phyloP scores from a whole-genome alignment of 1,284 basidiomycete species.

The Cutaneotrichosporon dermatis region DNA sequence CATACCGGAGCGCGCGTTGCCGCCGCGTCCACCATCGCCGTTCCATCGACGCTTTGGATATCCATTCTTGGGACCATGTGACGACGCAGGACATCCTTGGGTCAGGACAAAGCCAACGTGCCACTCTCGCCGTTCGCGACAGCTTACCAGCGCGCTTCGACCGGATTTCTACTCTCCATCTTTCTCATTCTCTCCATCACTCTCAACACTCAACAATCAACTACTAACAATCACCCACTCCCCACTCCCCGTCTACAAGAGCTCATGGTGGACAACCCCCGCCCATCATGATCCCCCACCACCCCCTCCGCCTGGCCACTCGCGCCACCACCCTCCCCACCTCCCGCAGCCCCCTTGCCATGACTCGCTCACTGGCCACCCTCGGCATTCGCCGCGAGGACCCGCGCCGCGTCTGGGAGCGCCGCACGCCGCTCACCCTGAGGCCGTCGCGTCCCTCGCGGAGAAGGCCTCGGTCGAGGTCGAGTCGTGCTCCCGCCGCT shows the following conservation, averaged over 20 bases:
- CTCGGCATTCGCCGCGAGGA: conserved; percentile 74
- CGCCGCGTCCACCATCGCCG: too few relatives aligned
- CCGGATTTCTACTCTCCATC: not conserved
- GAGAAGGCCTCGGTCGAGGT: conserved; percentile 25
- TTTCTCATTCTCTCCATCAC: not conserved
- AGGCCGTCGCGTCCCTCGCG: conserved; percentile 59
- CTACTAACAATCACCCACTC: not conserved
- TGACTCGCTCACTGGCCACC: conserved; percentile 34
- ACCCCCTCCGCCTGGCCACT: too few relatives aligned
- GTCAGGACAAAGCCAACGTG: too few relatives aligned
- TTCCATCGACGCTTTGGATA: too few relatives aligned
- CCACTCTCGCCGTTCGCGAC: too few relatives aligned
- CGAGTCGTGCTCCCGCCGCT: conserved; percentile 63
- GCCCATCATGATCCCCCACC: not conserved
- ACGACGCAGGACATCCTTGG: too few relatives aligned
- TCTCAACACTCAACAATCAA: not conserved
- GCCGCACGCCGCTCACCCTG: conserved; percentile 74
- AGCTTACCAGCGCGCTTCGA: too few relatives aligned
- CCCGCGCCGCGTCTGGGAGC: conserved; percentile 74
- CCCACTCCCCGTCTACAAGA: not conserved
- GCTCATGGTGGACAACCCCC: not conserved
- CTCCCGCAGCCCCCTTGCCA: too few relatives aligned
- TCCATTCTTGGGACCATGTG: too few relatives aligned
- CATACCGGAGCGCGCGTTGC: too few relatives aligned
- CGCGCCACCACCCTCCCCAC: too few relatives aligned